Evolutionary conservation across 139 green algal species (phyloP).

Genomic region (Chlamydomonas applanata): DNA sequence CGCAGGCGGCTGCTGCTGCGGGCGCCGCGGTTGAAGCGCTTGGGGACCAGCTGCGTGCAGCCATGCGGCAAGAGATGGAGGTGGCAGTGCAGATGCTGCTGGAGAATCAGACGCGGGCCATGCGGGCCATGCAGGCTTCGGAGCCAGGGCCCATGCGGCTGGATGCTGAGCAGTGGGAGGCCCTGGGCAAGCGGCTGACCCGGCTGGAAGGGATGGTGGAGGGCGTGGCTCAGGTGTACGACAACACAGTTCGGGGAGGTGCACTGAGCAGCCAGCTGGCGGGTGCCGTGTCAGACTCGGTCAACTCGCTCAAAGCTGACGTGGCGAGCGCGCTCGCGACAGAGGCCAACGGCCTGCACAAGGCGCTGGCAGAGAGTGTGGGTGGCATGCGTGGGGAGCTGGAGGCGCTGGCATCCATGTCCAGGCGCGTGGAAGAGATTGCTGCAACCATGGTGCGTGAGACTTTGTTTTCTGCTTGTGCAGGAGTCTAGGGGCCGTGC

Average conservation of each 20-base stretch:
- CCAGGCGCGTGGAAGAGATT: too few species aligned
- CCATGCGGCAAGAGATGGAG: constrained; percentile 34
- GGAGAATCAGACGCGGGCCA: constrained; percentile 11
- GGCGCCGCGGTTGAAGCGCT: constrained; percentile 17
- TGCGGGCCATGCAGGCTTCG: background rate
- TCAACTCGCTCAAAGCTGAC: background rate
- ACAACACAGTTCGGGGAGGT: too few species aligned
- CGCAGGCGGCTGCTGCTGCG: background rate
- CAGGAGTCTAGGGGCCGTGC: too few species aligned
- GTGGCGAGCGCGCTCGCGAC: background rate
- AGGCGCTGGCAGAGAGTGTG: background rate
- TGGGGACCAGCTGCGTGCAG: constrained; percentile 14
- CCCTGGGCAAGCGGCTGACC: constrained; percentile 44
- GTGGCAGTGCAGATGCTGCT: constrained; percentile 19
- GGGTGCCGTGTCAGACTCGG: too few species aligned
- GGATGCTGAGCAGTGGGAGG: constrained; percentile 52
- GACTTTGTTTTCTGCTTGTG: too few species aligned
- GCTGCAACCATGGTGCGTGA: too few species aligned
- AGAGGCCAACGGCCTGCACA: background rate
- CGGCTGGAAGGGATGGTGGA: constrained; percentile 46
- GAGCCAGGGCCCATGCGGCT: constrained; percentile 12
- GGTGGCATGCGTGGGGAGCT: background rate
- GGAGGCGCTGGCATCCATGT: background rate
- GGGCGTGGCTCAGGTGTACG: constrained; percentile 14
- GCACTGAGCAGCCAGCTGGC: too few species aligned